A percentile compares a stretch with the other conserved stretches of the same genome.
phyloP scores from a whole-genome alignment of 306 rosid genomes.

The Cucurbita moschata region DNA sequence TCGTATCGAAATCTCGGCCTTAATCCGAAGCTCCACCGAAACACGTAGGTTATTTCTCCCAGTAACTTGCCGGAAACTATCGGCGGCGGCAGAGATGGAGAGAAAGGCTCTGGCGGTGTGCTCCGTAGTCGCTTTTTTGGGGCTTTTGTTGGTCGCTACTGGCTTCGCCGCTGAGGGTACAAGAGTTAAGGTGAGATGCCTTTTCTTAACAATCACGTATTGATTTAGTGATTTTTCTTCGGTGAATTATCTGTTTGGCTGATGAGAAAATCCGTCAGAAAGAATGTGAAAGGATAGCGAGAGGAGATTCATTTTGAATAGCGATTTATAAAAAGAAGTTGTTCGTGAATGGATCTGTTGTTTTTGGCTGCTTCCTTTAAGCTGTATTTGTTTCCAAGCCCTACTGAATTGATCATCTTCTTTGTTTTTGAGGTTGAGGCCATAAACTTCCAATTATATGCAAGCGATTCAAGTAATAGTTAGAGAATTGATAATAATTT shows the following conservation, averaged over 20 bases:
- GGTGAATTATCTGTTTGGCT: background rate
- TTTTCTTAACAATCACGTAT: background rate
- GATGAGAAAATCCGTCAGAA: background rate
- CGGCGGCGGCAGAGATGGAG: background rate
- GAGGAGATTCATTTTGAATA: background rate
- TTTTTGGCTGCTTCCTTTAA: constrained; percentile 2
- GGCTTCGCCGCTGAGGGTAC: constrained; percentile 11
- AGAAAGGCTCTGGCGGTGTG: background rate
- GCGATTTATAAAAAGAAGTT: background rate
- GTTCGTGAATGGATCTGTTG: background rate
- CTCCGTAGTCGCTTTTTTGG: background rate
- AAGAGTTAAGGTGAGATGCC: background rate
- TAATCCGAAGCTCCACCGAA: background rate
- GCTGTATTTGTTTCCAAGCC: background rate
- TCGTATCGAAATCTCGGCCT: background rate
- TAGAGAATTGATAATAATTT: background rate
- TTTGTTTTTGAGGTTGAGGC: no score
- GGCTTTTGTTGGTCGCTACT: background rate
- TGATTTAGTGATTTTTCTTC: background rate
- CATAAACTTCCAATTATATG: no score
- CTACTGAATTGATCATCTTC: background rate
- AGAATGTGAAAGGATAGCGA: background rate
- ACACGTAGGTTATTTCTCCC: background rate
- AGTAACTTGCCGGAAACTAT: background rate
- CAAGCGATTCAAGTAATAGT: background rate